Evolutionary conservation across 1,139 yeast species (phyloP).

Genomic region (Yamadazyma trypodendri): DNA sequence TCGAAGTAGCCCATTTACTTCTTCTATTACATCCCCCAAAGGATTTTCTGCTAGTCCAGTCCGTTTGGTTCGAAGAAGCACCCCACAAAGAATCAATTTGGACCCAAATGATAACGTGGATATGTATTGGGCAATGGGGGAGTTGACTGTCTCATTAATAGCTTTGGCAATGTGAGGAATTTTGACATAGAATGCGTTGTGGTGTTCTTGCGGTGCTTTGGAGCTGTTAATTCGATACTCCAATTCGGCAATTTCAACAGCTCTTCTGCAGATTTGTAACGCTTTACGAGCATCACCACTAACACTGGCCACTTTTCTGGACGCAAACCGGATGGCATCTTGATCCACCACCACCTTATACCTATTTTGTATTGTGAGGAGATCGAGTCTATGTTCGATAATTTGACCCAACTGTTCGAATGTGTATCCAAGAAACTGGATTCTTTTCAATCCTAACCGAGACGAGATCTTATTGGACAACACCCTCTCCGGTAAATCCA

Average conservation of each 20-base stretch:
- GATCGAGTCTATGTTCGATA: conserved; percentile 66
- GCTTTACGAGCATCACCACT: conserved; percentile 98
- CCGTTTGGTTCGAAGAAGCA: conserved; percentile 63
- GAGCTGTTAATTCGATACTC: conserved; percentile 27
- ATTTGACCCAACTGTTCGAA: conserved; percentile 75
- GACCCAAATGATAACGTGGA: conserved; percentile 62
- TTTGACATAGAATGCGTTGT: conserved; percentile 52
- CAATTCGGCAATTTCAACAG: conserved; percentile 82
- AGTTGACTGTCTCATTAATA: conserved; percentile 72
- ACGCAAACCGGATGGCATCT: conserved; percentile 89
- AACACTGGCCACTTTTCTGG: conserved; percentile 92
- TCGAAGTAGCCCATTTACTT: conserved; percentile 48
- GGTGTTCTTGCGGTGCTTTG: conserved; percentile 13
- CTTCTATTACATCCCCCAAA: conserved; percentile 77
- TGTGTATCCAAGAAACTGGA: conserved; percentile 87
- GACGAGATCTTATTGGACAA: conserved; percentile 88
- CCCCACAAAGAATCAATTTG: conserved; percentile 68
- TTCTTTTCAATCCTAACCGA: conserved; percentile 82
- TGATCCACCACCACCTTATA: conserved; percentile 49
- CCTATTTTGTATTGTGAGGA: conserved; percentile 42
- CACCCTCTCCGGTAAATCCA: conserved; percentile 93
- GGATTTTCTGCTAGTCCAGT: conserved; percentile 70
- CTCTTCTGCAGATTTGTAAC: conserved; percentile 81
- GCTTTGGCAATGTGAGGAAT: conserved; percentile 76
- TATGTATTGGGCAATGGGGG: conserved; percentile 66